Conservation (phyloP, 2,329 filamentous ascomycete species). For the Pseudopithomyces maydicus region DNA sequence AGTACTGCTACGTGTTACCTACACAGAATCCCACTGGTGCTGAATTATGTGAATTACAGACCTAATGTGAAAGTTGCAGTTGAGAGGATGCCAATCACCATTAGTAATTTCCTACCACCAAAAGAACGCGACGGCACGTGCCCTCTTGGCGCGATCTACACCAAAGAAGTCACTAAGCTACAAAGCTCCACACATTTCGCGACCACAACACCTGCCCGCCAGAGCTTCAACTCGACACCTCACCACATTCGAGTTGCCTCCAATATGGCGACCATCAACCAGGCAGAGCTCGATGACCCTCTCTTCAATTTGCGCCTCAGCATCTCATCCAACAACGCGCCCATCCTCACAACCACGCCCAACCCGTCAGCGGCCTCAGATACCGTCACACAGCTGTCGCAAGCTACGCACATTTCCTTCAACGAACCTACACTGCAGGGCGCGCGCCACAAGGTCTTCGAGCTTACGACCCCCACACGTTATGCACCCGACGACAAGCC, state of each 20-base stretch:
- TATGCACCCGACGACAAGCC: constrained; percentile 74
- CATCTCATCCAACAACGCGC: constrained; percentile 72
- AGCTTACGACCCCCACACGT: constrained; percentile 77
- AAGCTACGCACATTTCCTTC: constrained; percentile 65
- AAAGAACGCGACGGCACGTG: constrained; percentile 1
- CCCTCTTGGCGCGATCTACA: constrained; percentile 1
- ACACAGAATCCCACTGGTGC: no score
- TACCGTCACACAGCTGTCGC: constrained; percentile 65
- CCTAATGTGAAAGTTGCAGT: no score
- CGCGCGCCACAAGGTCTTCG: constrained; percentile 63
- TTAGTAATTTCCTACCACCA: no score
- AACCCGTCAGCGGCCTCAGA: constrained; percentile 68
- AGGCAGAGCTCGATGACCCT: constrained; percentile 62
- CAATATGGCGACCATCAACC: constrained; percentile 27
- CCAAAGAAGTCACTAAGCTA: constrained; percentile 2
- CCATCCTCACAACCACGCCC: constrained; percentile 74
- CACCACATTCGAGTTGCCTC: neutral
- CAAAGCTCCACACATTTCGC: neutral
- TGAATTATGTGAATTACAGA: no score
- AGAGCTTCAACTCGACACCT: neutral
- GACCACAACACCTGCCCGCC: neutral
- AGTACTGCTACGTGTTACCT: no score
- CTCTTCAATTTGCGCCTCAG: constrained; percentile 83
- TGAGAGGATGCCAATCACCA: no score
- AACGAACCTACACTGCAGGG: constrained; percentile 51